Conservation (phyloP, 1,284 basidiomycete species). For the Ganoderma meredithae region DNA sequence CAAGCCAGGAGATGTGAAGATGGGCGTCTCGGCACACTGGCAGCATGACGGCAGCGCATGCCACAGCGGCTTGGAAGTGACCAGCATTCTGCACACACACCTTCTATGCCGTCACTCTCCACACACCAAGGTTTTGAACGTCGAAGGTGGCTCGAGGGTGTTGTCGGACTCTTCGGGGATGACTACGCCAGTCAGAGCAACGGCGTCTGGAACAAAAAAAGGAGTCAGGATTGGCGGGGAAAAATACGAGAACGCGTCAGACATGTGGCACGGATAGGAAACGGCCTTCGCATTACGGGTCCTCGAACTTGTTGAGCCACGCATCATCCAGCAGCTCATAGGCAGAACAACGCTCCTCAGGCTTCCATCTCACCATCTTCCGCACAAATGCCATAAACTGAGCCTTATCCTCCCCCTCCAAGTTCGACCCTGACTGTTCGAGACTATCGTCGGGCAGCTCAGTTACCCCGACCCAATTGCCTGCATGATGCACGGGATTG, state of each 20-base stretch:
- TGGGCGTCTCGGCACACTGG: background rate
- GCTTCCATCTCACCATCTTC: slow-evolving; percentile 24
- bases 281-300: too few relatives aligned
- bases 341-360: slow-evolving; percentile 16
- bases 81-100: background rate
- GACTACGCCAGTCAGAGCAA: too few relatives aligned
- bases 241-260: too few relatives aligned
- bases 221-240: too few relatives aligned
- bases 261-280: too few relatives aligned
- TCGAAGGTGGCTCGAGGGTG: background rate
- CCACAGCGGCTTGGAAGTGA: background rate
- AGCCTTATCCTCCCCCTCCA: slow-evolving; percentile 25
- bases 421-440: slow-evolving; percentile 20
- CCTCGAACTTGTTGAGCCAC: slow-evolving; percentile 6
- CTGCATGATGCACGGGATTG: slow-evolving; percentile 10
- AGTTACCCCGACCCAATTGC: slow-evolving; percentile 22
- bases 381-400: slow-evolving; percentile 19
- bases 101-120: background rate
- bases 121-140: background rate
- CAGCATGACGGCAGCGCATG: background rate
- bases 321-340: slow-evolving; percentile 7
- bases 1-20: background rate
- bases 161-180: background rate
- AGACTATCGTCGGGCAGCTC: slow-evolving; percentile 21
- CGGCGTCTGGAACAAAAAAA: too few relatives aligned